Evolutionary conservation across 2,329 filamentous ascomycete genomes (phyloP), one percentile per base, ranked within the genome.

Genomic region (Claviceps capensis): DNA sequence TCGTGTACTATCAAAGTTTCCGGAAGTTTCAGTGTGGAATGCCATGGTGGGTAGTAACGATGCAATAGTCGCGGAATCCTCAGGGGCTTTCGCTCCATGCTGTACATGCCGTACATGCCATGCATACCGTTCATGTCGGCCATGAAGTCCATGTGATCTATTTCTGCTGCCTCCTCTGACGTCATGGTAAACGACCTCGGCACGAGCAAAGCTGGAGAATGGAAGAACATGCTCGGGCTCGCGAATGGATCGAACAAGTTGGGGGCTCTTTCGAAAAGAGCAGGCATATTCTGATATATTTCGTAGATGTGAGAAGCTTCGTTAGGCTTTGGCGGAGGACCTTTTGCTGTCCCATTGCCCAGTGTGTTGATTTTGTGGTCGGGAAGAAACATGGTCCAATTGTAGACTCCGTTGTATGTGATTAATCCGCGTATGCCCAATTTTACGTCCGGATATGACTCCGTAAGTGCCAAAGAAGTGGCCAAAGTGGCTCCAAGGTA

Each of bases 381-480:
- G 0, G 75, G 75, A 11, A 80, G 69, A 53, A 82, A 78, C 62
- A 70, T 76, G 52, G 78, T 79, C 81, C 80, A 83, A 65, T 83
- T 76, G 65, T 80, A 83, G 53, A 83, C 71, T 43, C 78, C 80
- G 56, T 83, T 79, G 63, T 75, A 75, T 7, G 73, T 72, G 16
- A 79, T 65, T 36, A 81, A 62, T 7, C 79, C 79, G 9, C 75
- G 70, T 44, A 83, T 67, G 41, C 67, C 69, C 59, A 77, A 69
- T 36, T 59, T 64, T 14, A 65, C 59, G 51, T 74, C 66, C 2
- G 65, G 57, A 45, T 71, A 67, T 1, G 72, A 66, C 61, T 82
- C 78, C 2, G 78, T 83, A 44, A 84, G 63, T 8, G 79, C 74
- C 3, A 83, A 67, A 1, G 77, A 74, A 14, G 73, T 67, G 30